These are phyloP conservation scores for Sporothrix protearum DNA, from an alignment of 2,329 filamentous ascomycete genomes.

Conservation along the genomic window DNA sequence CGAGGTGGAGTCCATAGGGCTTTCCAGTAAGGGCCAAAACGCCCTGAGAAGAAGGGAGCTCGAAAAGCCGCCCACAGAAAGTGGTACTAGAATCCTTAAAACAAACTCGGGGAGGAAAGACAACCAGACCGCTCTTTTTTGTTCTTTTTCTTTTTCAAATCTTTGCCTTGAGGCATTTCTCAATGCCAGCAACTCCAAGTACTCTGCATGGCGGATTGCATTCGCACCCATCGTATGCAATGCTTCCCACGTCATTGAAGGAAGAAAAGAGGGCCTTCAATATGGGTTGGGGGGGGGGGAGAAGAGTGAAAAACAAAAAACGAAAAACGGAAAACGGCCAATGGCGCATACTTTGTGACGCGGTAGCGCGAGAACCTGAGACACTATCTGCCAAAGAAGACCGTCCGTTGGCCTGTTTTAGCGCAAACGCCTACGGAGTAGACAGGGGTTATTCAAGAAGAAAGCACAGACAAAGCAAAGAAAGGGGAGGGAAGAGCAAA, in stretches of 20 bases:
- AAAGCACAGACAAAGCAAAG: neutral
- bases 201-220: neutral
- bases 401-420: neutral
- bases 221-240: neutral
- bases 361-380: slow-evolving; percentile 17
- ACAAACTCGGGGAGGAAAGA: neutral
- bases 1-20: neutral
- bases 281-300: neutral
- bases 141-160: neutral
- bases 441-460: neutral
- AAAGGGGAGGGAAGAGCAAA: neutral
- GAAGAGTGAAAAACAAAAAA: neutral
- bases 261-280: neutral
- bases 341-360: neutral
- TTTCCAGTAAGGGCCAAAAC: neutral
- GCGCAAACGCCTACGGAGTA: neutral
- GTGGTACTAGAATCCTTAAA: neutral
- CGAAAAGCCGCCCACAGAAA: neutral
- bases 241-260: neutral
- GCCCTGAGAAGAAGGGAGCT: neutral
- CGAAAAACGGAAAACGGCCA: neutral
- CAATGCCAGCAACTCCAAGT: neutral
- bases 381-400: neutral
- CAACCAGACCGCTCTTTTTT: neutral
- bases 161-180: neutral